Percentiles rank a stretch among this genome's conserved stretches.
These are phyloP conservation scores for Mortierella sp. DNA, from an alignment of 371 early-diverging fungal genomes.

Conservation along the genomic window DNA sequence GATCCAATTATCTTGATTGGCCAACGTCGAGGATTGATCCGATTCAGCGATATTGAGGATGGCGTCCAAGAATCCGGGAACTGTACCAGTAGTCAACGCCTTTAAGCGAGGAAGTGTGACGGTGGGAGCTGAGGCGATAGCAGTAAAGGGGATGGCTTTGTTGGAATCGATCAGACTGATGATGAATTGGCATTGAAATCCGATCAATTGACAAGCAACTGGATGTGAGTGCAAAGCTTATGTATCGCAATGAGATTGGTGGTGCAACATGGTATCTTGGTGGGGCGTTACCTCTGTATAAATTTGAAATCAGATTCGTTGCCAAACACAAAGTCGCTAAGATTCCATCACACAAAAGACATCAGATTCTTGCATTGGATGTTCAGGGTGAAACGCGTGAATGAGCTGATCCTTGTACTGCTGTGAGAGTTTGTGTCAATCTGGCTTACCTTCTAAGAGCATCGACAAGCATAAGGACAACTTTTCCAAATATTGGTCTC, in stretches of 20 bases:
- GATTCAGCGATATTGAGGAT: slow-evolving; percentile 89
- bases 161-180: slow-evolving; percentile 62
- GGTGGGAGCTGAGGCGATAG: slow-evolving; percentile 89
- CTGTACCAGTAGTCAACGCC: slow-evolving; percentile 89
- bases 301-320: slow-evolving; percentile 74
- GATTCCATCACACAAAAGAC: too few species aligned
- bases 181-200: neutral
- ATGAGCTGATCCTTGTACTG: too few species aligned
- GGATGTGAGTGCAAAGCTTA: neutral
- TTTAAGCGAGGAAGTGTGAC: slow-evolving; percentile 96
- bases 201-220: too few species aligned
- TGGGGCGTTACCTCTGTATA: slow-evolving; percentile 63
- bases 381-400: too few species aligned
- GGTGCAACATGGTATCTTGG: too few species aligned
- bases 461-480: slow-evolving; percentile 86
- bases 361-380: too few species aligned
- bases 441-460: slow-evolving; percentile 73
- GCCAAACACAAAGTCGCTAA: slow-evolving; percentile 83
- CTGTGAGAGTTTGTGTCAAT: neutral
- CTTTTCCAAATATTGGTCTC: slow-evolving; percentile 73
- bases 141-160: slow-evolving; percentile 75
- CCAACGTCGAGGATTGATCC: slow-evolving; percentile 77
- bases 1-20: slow-evolving; percentile 81
- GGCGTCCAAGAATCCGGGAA: slow-evolving; percentile 81
- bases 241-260: neutral